Percentiles rank a stretch among this genome's conserved stretches.
Conservation (phyloP, 202 grass and related monocot species). For the Digitaria exilis region DNA sequence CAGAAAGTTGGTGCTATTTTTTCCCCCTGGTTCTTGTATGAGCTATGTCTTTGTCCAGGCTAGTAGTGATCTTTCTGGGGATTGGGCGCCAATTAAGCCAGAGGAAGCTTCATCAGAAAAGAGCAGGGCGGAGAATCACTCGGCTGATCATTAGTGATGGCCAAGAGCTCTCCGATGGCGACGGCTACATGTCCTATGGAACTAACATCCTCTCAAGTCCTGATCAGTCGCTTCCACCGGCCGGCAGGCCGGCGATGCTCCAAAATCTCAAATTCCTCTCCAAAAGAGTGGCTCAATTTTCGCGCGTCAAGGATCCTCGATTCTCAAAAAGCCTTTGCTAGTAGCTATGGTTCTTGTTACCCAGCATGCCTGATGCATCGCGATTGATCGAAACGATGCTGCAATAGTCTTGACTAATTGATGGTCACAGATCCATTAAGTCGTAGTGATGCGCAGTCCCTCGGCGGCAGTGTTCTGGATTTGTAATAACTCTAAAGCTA, state of each 20-base stretch:
- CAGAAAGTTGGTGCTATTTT: not conserved
- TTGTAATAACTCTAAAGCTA: not conserved
- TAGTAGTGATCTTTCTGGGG: not conserved
- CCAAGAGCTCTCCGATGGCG: conserved; percentile 3
- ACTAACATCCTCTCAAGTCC: conserved; percentile 38
- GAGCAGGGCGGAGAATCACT: not conserved
- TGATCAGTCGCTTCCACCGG: not conserved
- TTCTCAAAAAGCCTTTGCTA: conserved; percentile 23
- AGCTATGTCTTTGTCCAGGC: not conserved
- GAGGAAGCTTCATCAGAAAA: not conserved
- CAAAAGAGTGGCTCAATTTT: conserved; percentile 40
- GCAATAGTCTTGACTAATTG: not conserved
- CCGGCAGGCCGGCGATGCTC: conserved; percentile 22
- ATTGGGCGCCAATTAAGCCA: not conserved
- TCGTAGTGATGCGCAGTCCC: not conserved
- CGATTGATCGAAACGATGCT: not conserved
- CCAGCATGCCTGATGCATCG: not conserved
- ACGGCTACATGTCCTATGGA: conserved; percentile 8
- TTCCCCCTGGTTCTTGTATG: not conserved
- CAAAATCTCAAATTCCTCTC: conserved; percentile 14
- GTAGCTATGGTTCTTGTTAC: not conserved
- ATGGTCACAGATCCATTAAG: not conserved
- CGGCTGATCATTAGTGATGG: conserved; percentile 24
- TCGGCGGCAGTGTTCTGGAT: not conserved
- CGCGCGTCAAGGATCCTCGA: not conserved